Conservation (phyloP, 1,139 yeast species). For the Taiozyma sp. region DNA sequence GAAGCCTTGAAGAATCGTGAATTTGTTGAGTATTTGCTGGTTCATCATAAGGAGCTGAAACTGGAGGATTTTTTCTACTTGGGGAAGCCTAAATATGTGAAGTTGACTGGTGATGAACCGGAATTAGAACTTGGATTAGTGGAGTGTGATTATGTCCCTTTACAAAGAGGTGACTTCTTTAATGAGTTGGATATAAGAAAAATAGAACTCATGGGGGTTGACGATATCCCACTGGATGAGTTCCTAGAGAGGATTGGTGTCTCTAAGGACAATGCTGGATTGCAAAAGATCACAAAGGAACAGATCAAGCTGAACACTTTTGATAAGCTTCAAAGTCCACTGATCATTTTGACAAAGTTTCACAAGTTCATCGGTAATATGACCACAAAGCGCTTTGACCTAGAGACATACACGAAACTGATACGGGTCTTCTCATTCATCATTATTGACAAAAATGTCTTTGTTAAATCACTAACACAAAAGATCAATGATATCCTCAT, state of each 20-base stretch:
- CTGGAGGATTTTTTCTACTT: slow-evolving; percentile 15
- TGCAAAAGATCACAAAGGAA: slow-evolving; percentile 1
- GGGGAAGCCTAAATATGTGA: slow-evolving; percentile 3
- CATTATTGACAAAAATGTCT: slow-evolving; percentile 16
- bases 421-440: slow-evolving; percentile 10
- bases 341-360: slow-evolving; percentile 4
- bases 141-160: not conserved
- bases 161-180: slow-evolving; percentile 7
- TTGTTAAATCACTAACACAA: not conserved
- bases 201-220: not conserved
- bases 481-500: not conserved
- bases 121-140: slow-evolving; percentile 1
- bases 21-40: slow-evolving; percentile 11
- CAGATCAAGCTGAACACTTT: slow-evolving; percentile 9
- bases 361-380: slow-evolving; percentile 7
- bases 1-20: slow-evolving; percentile 9
- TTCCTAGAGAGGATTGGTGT: slow-evolving; percentile 14
- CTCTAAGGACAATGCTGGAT: not conserved
- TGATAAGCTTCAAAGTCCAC: slow-evolving; percentile 4
- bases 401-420: slow-evolving; percentile 1
- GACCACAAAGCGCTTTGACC: not conserved
- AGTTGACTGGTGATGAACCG: not conserved
- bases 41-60: slow-evolving; percentile 3
- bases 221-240: not conserved
- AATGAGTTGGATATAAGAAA: slow-evolving; percentile 3